These are phyloP conservation scores for Trichopus zeylanicus DNA, from an alignment of 116 monocot genomes.

Conservation along the genomic window DNA sequence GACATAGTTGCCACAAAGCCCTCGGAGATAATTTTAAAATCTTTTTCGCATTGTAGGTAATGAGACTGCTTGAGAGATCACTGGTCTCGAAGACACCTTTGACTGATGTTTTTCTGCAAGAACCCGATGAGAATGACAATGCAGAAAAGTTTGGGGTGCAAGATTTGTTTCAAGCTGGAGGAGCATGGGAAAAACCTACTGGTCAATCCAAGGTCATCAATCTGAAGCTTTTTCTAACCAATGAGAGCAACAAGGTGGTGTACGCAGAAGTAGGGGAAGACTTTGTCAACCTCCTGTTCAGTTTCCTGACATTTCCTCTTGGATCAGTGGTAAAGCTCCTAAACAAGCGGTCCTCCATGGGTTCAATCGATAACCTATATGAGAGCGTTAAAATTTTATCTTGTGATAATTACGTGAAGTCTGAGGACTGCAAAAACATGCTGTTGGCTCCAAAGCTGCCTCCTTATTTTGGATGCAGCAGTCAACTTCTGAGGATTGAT, in stretches of 20 bases:
- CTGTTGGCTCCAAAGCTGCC: conserved; percentile 1
- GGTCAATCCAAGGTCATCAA: background rate
- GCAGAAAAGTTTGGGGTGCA: background rate
- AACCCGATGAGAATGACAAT: background rate
- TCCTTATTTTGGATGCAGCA: background rate
- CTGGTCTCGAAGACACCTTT: conserved; percentile 9
- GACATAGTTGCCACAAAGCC: background rate
- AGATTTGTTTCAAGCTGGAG: background rate
- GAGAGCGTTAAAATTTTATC: background rate
- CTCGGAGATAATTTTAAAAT: background rate
- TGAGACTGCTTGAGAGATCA: conserved; percentile 6
- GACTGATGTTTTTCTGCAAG: conserved; percentile 6
- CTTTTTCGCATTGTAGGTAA: background rate
- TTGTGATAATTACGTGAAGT: background rate
- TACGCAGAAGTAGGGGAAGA: conserved; percentile 18
- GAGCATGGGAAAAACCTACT: background rate
- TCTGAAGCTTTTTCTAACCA: conserved; percentile 12
- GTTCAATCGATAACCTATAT: background rate
- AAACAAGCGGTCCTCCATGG: background rate
- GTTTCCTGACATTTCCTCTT: conserved; percentile 19
- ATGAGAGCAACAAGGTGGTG: conserved; percentile 6
- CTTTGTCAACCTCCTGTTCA: conserved; percentile 17
- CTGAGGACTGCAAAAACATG: background rate
- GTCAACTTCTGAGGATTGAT: background rate
- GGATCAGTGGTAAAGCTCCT: conserved; percentile 1